Percentiles rank a stretch among this genome's conserved stretches.
Evolutionary conservation across 2,329 filamentous ascomycete species (phyloP).

Genomic region (Trichophyton simii): DNA sequence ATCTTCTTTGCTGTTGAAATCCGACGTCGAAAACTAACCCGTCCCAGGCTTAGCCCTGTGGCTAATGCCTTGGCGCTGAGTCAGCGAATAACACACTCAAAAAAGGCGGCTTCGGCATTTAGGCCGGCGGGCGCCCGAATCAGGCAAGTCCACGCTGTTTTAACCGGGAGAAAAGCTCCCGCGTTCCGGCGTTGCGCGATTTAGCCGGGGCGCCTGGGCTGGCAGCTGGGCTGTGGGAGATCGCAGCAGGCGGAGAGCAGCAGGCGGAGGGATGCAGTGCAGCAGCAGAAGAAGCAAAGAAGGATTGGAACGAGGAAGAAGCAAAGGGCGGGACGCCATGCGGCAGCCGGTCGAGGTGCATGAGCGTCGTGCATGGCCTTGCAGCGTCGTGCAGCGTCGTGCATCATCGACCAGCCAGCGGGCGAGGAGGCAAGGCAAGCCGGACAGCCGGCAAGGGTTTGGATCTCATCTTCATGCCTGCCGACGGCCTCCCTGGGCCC

Average conservation of each 20-base stretch:
- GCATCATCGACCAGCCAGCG: neutral
- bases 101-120: no score
- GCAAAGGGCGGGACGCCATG: no score
- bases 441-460: neutral
- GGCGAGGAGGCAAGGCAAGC: neutral
- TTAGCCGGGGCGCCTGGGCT: neutral
- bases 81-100: neutral
- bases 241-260: no score
- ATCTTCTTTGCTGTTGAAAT: no score
- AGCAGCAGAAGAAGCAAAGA: no score
- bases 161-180: neutral
- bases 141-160: conserved; percentile 1
- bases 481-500: no score
- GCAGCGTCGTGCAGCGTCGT: neutral
- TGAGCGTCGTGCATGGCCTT: neutral
- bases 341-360: no score
- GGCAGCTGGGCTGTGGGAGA: no score
- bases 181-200: neutral
- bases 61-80: neutral
- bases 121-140: neutral
- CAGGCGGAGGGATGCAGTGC: no score
- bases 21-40: neutral
- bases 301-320: no score
- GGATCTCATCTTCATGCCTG: no score
- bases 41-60: neutral